Base-by-base conservation (phyloP, 371 early-diverging fungal species). In the Mycotypha africana region DNA sequence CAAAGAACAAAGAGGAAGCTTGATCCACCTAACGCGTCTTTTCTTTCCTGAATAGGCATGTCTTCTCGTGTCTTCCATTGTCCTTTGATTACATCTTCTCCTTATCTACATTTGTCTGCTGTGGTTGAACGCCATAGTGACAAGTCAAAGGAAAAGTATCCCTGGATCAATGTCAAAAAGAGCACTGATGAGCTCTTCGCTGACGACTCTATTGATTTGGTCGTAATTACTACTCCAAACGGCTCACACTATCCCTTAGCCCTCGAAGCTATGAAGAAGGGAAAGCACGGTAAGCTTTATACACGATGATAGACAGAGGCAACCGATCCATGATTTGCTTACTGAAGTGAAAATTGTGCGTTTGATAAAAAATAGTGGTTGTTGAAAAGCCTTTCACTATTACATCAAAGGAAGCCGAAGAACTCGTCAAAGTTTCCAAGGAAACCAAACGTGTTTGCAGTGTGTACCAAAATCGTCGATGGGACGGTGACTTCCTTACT, bases 401-500 rank as follows among this genome's bases (percentile, higher is more conserved):
- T 16, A 79, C 78, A 2, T 74, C 74, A 31, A 41, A 60, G 14
- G 81, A 88, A 57, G 87, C 82, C 16, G 63, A 69, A 9, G 70
- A 69, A 23, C 67, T 89, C 36, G 67, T 67, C 31, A 53, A 56
- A 19, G 49, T 83, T 4, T 76, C 89, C 15, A 67, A 77, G 41
- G 58, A 79, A 42, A 74, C 78, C 1, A 66, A 70, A 19, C 67
- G 61, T 38, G 56, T 88, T 24, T 77, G 85, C 53, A 81, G 84
- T 40, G 81, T 84, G 16, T 89, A 82, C 56, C 90, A 89, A 38
- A 89, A 89, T 62, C 74, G 88, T 37, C 79, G 86, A 38, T 89
- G 82, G 82, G 90, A 89, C 62, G 86, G 85, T 42, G 90, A 89
- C 65, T 89, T 88, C 62, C 61, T 84, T 48, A 87, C 88, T 1